Base-by-base conservation (phyloP, 768 basidiomycete species). In the Tricholoma furcatifolium region DNA sequence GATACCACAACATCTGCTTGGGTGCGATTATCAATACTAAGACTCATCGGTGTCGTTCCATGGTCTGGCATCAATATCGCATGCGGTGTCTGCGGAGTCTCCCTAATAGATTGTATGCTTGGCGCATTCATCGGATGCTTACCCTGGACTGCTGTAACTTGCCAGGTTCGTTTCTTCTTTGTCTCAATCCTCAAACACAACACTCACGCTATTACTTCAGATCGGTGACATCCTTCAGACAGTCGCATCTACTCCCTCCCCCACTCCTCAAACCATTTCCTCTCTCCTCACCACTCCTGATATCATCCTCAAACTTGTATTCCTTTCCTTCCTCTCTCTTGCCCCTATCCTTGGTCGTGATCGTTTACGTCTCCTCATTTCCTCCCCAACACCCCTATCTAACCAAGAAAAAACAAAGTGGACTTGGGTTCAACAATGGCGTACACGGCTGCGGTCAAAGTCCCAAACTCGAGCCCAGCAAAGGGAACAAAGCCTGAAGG, bases 11-110 rank as follows among this genome's bases (percentile, higher is more conserved):
- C 79, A 6, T 70, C 78, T 9, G 70, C 85, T 2, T 97, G 95
- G 94, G 85, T 93, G 40, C 83, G 93, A 36, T 74, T 97, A 40
- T 87, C 93, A 3, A 81, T 96, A 53, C 80, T 98, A 57, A 84
- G 95, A 44, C 84, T 96, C 53, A 82, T 96, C 62, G 95, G 95
- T 17, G 83, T 98, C 50, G 92, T 97, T 3, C 95, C 95, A 5
- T 98, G 95, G 95, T 92, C 91, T 52, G 93, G 92, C 54, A 93
- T 98, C 76, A 98, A 98, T 68, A 89, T 98, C 53, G 94, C 94
- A 41, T 96, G 89, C 69, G 94, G 94, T 47, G 92, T 96, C 23
- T 91, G 89, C 61, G 88, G 89, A 31, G 92, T 98, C 14, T 72
- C 83, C 7, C 63, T 91, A 44, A 65, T 73, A 51, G 88, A 93